phyloP scores from a whole-genome alignment of 2,329 filamentous ascomycete genomes.

The Arthroderma uncinatum region DNA sequence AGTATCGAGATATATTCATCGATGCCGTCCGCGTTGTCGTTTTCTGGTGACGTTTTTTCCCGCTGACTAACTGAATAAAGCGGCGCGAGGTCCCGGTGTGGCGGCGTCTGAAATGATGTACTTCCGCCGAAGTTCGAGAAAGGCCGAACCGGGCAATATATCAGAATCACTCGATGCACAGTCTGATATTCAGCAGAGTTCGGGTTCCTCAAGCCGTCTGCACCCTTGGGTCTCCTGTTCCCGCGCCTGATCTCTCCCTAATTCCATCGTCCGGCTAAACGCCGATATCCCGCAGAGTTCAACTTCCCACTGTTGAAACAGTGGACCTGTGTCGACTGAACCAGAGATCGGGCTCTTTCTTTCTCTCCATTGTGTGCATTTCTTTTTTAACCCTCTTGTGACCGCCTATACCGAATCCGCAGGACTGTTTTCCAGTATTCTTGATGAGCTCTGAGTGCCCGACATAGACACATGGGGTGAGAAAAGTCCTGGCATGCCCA shows the following conservation, averaged over 20 bases:
- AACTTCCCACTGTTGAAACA: not conserved
- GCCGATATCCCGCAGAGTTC: not conserved
- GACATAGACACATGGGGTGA: conserved; percentile 2
- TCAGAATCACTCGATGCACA: not conserved
- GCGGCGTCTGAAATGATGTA: not conserved
- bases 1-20: not conserved
- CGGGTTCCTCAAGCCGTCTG: too few relatives aligned
- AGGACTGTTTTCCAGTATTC: not conserved
- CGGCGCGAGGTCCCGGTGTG: not conserved
- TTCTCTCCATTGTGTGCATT: not conserved
- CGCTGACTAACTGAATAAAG: not conserved
- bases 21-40: not conserved
- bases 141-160: not conserved
- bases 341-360: not conserved
- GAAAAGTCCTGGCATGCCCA: not conserved
- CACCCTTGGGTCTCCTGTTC: too few relatives aligned
- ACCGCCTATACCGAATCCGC: not conserved
- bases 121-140: not conserved
- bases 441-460: not conserved
- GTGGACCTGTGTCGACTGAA: not conserved
- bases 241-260: not conserved
- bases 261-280: not conserved
- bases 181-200: not conserved
- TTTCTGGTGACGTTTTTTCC: not conserved
- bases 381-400: not conserved